Evolutionary conservation across 768 basidiomycete species (phyloP), one percentile per base, ranked within the genome.

Genomic region (Clavaria fumosa): DNA sequence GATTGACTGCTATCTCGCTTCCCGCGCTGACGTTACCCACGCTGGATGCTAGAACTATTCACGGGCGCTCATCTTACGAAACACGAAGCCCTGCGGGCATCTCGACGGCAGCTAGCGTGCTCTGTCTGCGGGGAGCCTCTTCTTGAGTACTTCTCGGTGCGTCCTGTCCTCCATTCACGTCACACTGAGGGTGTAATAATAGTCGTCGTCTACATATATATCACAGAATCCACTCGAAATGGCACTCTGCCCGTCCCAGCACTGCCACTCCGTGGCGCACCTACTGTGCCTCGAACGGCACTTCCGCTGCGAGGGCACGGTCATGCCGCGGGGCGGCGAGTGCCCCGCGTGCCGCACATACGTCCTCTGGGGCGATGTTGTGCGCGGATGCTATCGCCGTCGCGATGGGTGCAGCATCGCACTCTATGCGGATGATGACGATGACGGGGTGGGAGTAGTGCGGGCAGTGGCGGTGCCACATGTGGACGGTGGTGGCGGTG

Each of bases 281-380:
- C 47, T 80, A 1, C 43, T 50, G 4, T 82, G 79, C 49, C 63
- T 82, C 32, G 7, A 7, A 9, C 9, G 32, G 7, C 32, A 34
- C 18, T 34, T 10, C 15, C 20, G n/a, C 15, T n/a, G 21, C 23
- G 7, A 27, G 24, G 18, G 11, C 27, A 38, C 47, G 10, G 48
- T 79, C 34, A 53, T 80, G 28, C 78, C 79, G 4, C 64, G 79
- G 27, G 78, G 78, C 5, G 79, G 78, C 4, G 46, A 53, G 17
- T 82, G 79, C 47, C 52, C 45, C 9, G 55, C 58, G 2, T 82
- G 79, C 44, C 43, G 50, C 3, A 50, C 56, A 0, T 80, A 77
- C 46, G 62, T 61, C 3, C 60, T 81, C 0, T 82, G 78, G 78
- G 78, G 79, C 4, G 78, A 82, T 46, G 51, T 82, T 15, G 55